A percentile compares a stretch with the other conserved stretches of the same genome.
Evolutionary conservation across 2,329 filamentous ascomycete species (phyloP).

Genomic region (Colletotrichum graminicola): DNA sequence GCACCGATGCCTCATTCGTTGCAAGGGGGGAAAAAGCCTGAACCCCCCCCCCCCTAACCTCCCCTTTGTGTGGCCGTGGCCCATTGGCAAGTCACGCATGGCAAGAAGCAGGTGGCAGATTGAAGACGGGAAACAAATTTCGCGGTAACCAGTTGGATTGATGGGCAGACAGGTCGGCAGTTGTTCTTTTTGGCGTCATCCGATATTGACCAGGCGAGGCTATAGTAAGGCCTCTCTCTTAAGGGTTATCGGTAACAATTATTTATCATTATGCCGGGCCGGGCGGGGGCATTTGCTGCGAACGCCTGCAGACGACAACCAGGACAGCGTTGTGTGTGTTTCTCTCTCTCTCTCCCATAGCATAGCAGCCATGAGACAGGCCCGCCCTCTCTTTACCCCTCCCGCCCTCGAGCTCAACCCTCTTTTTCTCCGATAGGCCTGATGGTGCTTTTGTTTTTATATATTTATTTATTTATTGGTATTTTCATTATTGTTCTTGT

Average conservation of each 20-base stretch:
- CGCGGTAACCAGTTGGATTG: not conserved
- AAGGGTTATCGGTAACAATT: not conserved
- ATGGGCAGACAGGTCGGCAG: slow-evolving; percentile 32
- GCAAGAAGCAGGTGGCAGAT: slow-evolving; percentile 3
- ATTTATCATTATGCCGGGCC: not conserved
- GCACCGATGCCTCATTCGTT: slow-evolving; percentile 8
- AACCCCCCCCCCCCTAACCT: slow-evolving; percentile 1
- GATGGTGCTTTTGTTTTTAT: not conserved
- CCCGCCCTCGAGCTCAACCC: not conserved
- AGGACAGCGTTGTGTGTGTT: slow-evolving; percentile 6
- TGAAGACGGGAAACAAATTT: not conserved
- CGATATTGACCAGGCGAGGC: slow-evolving; percentile 1
- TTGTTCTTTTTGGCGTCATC: slow-evolving; percentile 6
- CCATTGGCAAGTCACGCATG: not conserved
- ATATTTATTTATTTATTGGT: not conserved
- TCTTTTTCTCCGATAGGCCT: slow-evolving; percentile 37
- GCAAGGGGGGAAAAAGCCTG: slow-evolving; percentile 1
- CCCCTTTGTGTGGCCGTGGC: not conserved
- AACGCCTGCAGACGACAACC: slow-evolving; percentile 35
- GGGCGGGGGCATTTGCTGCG: slow-evolving; percentile 10
- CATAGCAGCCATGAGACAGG: no score
- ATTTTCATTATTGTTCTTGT: not conserved
- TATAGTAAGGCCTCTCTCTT: not conserved
- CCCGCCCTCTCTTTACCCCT: no score
- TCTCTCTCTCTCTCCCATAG: not conserved